phyloP scores from a whole-genome alignment of 768 basidiomycete species.

The Kwoniella mangroviensis region DNA sequence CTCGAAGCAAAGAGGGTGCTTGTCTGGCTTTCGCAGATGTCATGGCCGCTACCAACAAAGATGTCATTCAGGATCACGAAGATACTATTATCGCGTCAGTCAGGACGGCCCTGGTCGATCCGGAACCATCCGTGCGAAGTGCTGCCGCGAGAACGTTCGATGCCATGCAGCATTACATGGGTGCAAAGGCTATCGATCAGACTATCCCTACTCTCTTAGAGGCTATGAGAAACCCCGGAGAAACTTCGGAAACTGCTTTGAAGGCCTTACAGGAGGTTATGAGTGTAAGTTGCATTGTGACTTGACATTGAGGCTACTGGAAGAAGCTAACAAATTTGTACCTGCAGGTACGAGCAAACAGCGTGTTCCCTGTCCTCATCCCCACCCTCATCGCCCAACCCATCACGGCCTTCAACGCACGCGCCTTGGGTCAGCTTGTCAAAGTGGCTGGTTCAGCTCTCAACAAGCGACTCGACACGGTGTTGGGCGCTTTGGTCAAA shows the following conservation, averaged over 20 bases:
- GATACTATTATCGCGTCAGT: slow-evolving; percentile 85
- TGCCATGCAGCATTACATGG: slow-evolving; percentile 86
- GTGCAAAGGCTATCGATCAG: slow-evolving; percentile 88
- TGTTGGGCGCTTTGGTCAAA: slow-evolving; percentile 78
- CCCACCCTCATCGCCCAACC: slow-evolving; percentile 88
- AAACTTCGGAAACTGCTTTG: slow-evolving; percentile 91
- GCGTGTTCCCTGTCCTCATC: slow-evolving; percentile 95
- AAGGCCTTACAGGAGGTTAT: slow-evolving; percentile 93
- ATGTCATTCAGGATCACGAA: slow-evolving; percentile 84
- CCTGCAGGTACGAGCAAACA: slow-evolving; percentile 80
- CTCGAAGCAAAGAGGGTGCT: slow-evolving; percentile 73
- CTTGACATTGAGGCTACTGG: not conserved
- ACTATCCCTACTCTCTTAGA: slow-evolving; percentile 94
- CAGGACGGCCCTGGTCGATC: slow-evolving; percentile 82
- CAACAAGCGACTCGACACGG: slow-evolving; percentile 76
- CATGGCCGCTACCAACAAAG: slow-evolving; percentile 81
- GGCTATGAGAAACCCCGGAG: slow-evolving; percentile 89
- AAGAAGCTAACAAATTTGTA: not conserved
- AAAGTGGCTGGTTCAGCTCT: slow-evolving; percentile 91
- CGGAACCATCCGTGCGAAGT: slow-evolving; percentile 78
- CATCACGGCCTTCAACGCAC: slow-evolving; percentile 93
- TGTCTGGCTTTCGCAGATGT: slow-evolving; percentile 86
- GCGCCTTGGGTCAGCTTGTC: slow-evolving; percentile 85
- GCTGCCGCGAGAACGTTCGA: slow-evolving; percentile 92
- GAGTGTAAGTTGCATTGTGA: slow-evolving; percentile 65